Percentiles rank a stretch among this genome's conserved stretches.
These are phyloP conservation scores for Nemania sp. DNA, from an alignment of 2,329 filamentous ascomycete species.

Conservation along the genomic window DNA sequence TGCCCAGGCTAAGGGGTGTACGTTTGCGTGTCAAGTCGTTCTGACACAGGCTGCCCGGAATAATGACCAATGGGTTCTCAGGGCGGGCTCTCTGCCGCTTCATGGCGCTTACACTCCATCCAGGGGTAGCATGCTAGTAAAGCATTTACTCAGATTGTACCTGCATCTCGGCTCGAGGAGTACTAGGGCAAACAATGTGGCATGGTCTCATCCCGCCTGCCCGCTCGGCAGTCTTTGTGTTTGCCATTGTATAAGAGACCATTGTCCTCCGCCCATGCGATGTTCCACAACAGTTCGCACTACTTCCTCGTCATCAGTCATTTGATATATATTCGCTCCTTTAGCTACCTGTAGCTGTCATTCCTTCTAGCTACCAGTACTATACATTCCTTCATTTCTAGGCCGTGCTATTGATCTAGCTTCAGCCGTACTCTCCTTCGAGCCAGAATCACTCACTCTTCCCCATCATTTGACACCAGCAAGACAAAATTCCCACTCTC, in stretches of 20 bases:
- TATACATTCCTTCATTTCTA: slow-evolving; percentile 38
- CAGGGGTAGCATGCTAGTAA: slow-evolving; percentile 15
- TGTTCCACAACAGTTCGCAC: slow-evolving; percentile 11
- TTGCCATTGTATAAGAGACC: slow-evolving; percentile 30
- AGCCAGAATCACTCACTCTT: slow-evolving; percentile 6
- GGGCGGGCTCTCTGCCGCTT: slow-evolving; percentile 15
- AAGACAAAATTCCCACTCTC: slow-evolving; percentile 19
- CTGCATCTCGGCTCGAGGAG: slow-evolving; percentile 19
- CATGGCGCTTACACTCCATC: slow-evolving; percentile 27
- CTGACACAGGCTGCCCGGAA: slow-evolving; percentile 19
- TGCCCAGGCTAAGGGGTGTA: background rate
- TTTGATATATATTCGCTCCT: slow-evolving; percentile 30
- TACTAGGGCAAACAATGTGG: slow-evolving; percentile 25
- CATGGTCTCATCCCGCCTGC: slow-evolving; percentile 18
- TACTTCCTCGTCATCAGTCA: slow-evolving; percentile 19
- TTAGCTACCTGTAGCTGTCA: slow-evolving; percentile 32
- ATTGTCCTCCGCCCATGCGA: slow-evolving; percentile 4
- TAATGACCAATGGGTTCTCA: slow-evolving; percentile 24
- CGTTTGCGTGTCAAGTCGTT: slow-evolving; percentile 11
- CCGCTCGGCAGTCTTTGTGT: slow-evolving; percentile 19
- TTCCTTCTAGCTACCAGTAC: slow-evolving; percentile 33
- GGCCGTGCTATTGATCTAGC: slow-evolving; percentile 30
- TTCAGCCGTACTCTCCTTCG: slow-evolving; percentile 19
- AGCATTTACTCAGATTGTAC: slow-evolving; percentile 15
- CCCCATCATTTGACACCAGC: slow-evolving; percentile 19